Percentiles rank a stretch among this genome's conserved stretches.
These are phyloP conservation scores for Phaeoacremonium minimum DNA, from an alignment of 2,329 filamentous ascomycete genomes.

Conservation along the genomic window DNA sequence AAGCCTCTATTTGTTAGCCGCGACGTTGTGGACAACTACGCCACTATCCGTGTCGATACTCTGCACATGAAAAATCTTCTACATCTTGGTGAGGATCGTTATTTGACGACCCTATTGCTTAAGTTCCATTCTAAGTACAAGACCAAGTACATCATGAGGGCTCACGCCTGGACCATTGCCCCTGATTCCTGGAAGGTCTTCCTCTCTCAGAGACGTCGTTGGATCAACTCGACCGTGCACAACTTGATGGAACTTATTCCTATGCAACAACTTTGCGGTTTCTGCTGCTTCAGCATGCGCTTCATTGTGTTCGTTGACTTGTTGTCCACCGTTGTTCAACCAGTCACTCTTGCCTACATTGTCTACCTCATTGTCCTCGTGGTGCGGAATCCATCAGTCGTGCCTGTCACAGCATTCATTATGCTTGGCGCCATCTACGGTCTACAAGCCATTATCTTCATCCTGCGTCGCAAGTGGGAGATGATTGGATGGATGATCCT, in stretches of 20 bases:
- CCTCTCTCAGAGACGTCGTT: constrained; percentile 95
- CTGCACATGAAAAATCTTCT: constrained; percentile 98
- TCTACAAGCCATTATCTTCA: constrained; percentile 95
- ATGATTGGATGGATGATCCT: constrained; percentile 99
- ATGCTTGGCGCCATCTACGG: constrained; percentile 94
- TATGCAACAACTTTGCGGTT: constrained; percentile 90
- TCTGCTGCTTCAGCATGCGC: constrained; percentile 99
- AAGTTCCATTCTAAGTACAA: constrained; percentile 93
- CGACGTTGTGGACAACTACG: constrained; percentile 83
- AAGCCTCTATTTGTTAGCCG: constrained; percentile 95
- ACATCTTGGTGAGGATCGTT: constrained; percentile 96
- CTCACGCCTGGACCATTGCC: constrained; percentile 95
- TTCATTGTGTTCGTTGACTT: constrained; percentile 96
- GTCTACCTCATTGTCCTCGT: constrained; percentile 81
- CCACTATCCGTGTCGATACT: constrained; percentile 93
- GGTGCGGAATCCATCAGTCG: constrained; percentile 51
- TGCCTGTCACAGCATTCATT: constrained; percentile 85
- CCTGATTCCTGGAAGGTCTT: constrained; percentile 93
- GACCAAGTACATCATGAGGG: constrained; percentile 92
- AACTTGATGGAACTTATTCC: constrained; percentile 95
- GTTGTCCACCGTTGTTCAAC: constrained; percentile 86
- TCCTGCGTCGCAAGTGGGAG: constrained; percentile 94
- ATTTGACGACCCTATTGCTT: constrained; percentile 87
- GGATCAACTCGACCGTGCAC: constrained; percentile 99
- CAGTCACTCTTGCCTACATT: constrained; percentile 86